These are phyloP conservation scores for Rhodotorula mucilaginosa DNA, from an alignment of 1,284 basidiomycete species.

Conservation along the genomic window DNA sequence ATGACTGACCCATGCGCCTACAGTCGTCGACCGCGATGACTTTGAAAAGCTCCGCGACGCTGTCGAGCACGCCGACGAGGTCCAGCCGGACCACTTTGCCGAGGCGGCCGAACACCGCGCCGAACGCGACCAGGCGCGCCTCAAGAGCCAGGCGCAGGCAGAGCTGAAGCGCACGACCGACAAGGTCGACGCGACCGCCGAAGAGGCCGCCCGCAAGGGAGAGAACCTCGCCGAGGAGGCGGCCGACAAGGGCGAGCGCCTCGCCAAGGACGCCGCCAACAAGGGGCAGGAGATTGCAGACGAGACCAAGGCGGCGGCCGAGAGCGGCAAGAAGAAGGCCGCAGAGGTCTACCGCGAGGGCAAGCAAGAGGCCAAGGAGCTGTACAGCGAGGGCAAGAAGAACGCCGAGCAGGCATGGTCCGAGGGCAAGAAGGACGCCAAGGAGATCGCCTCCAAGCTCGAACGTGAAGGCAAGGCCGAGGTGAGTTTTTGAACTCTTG, in stretches of 20 bases:
- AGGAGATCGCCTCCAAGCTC: constrained; percentile 21
- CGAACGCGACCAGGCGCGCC: constrained; percentile 57
- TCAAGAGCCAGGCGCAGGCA: constrained; percentile 51
- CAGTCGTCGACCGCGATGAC: constrained; percentile 33
- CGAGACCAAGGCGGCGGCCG: constrained; percentile 51
- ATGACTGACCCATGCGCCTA: neutral
- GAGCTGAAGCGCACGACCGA: constrained; percentile 64
- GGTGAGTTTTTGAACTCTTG: neutral
- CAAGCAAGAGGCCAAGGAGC: constrained; percentile 17
- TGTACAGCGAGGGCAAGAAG: constrained; percentile 11
- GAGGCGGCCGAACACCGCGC: constrained; percentile 50
- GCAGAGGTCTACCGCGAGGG: constrained; percentile 14
- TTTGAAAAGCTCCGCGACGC: constrained; percentile 20
- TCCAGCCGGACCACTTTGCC: constrained; percentile 20
- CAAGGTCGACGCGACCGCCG: constrained; percentile 59
- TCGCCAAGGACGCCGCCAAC: constrained; percentile 21
- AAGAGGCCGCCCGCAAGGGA: constrained; percentile 50
- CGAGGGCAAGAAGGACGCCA: constrained; percentile 28
- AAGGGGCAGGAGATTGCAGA: constrained; percentile 13
- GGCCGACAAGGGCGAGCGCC: constrained; percentile 16
- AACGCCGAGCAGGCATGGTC: constrained; percentile 19
- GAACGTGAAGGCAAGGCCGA: constrained; percentile 30
- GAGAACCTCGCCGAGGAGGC: constrained; percentile 1
- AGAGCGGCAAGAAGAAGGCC: constrained; percentile 49
- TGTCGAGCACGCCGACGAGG: constrained; percentile 34